Base-by-base conservation (phyloP, 2,329 filamentous ascomycete species). In the Botryotinia convoluta region DNA sequence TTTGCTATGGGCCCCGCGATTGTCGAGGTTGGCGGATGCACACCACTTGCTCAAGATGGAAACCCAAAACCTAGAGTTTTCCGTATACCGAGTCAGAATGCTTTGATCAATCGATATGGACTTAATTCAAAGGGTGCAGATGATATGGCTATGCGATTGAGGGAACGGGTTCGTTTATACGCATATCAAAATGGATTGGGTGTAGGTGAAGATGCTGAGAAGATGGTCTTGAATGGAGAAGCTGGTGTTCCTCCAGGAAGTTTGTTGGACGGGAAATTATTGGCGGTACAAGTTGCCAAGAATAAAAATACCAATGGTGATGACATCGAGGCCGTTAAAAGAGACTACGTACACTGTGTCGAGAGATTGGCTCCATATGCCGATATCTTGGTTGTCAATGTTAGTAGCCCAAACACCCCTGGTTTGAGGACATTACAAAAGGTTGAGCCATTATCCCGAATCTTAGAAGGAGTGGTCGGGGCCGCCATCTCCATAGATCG, bases 301-400 rank as follows among this genome's bases (percentile, higher is more conserved):
- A 98, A 98, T 85, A 98, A 98, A 86, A 87, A 89, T 64, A 99
- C 96, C 0, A 90, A 94, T 32, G 95, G 97, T 80, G 86, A 87
- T 65, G 93, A 98, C 80, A 91, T 97, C 74, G 88, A 92, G 60
- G 95, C 94, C 45, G 92, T 98, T 26, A 89, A 87, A 69, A 89
- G 92, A 78, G 89, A 91, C 81, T 98, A 98, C 81, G 92, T 96
- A n/a, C 93, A 92, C 82, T 97, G 95, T 79, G 95, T 98, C 5
- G 86, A 92, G 72, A 87, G 91, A 63, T 85, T 99, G 54, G 96
- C 92, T 6, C 91, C 88, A 69, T 99, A 97, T 81, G 94, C 96
- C 18, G 96, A 99, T 79, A 92, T 99, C 51, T 85, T 99, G n/a
- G 95, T 98, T 12, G 96, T 99, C 80, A 99, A 99, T 79, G 96